Conservation (phyloP, 225 moss, liverwort and hornwort genomes). For the Bryum argenteum region DNA sequence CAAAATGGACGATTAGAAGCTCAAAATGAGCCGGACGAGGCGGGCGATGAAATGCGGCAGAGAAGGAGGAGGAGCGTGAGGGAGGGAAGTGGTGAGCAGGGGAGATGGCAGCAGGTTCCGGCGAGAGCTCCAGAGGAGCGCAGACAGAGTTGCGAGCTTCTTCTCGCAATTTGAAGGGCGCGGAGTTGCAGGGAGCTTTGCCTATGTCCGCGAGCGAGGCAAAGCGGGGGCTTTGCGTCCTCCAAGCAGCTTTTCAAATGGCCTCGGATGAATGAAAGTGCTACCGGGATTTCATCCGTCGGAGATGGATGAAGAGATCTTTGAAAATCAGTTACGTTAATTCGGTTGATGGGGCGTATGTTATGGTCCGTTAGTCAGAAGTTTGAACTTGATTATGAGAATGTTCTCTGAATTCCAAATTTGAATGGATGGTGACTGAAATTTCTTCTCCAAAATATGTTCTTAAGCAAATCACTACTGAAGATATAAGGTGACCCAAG, state of each 20-base stretch:
- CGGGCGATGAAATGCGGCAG: not conserved
- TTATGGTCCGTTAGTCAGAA: no score
- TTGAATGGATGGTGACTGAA: no score
- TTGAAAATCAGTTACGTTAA: not conserved
- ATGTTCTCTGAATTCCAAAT: no score
- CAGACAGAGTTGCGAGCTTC: constrained; percentile 6
- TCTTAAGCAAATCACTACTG: no score
- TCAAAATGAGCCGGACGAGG: constrained; percentile 29
- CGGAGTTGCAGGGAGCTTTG: not conserved
- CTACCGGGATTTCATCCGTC: not conserved
- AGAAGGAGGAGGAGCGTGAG: constrained; percentile 7
- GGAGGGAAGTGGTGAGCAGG: not conserved
- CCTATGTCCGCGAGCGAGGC: not conserved
- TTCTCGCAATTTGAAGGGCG: constrained; percentile 11
- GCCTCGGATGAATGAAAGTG: constrained; percentile 5
- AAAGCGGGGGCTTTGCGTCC: constrained; percentile 2
- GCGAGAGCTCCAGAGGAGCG: constrained; percentile 34
- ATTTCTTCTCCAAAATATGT: no score
- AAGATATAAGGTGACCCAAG: no score
- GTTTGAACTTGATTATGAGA: no score
- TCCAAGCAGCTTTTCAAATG: constrained; percentile 27
- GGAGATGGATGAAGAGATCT: not conserved
- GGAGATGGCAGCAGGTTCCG: constrained; percentile 49
- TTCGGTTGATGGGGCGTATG: not conserved
- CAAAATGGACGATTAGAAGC: constrained; percentile 14